Evolutionary conservation across 2,329 filamentous ascomycete species (phyloP).

Genomic region (Xylariaceae sp.): DNA sequence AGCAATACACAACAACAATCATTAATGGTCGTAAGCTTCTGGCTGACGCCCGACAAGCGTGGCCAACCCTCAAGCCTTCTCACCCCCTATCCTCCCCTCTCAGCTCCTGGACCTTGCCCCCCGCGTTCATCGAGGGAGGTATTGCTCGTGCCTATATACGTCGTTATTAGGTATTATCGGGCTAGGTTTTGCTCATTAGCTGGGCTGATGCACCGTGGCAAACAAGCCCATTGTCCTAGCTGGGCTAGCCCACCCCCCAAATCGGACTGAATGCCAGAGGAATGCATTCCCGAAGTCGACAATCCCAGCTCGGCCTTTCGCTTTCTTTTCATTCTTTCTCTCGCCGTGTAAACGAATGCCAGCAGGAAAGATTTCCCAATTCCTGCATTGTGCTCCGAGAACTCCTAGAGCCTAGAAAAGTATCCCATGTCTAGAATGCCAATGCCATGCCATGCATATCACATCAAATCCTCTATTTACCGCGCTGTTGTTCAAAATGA

Average conservation of each 20-base stretch:
- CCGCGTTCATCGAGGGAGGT: conserved; percentile 2
- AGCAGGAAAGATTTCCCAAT: conserved; percentile 34
- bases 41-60: conserved; percentile 26
- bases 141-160: conserved; percentile 32
- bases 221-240: conserved; percentile 26
- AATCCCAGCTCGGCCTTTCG: conserved; percentile 2
- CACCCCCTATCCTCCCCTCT: conserved; percentile 6
- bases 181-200: conserved; percentile 32
- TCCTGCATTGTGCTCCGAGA: conserved; percentile 41
- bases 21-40: conserved; percentile 30
- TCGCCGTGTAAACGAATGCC: conserved; percentile 42
- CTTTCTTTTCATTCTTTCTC: conserved; percentile 19
- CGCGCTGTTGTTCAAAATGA: conserved; percentile 32
- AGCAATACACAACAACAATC: conserved; percentile 30
- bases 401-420: conserved; percentile 40
- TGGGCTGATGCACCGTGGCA: conserved; percentile 20
- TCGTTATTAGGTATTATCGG: conserved; percentile 39
- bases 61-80: conserved; percentile 12
- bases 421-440: conserved; percentile 42
- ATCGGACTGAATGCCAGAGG: conserved; percentile 26
- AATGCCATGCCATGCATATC: conserved; percentile 45
- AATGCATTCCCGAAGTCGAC: conserved; percentile 16
- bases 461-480: conserved; percentile 47
- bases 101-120: neutral
- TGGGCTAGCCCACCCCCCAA: conserved; percentile 33